Conservation (phyloP, 2,329 filamentous ascomycete species). For the Fusarium sp. region DNA sequence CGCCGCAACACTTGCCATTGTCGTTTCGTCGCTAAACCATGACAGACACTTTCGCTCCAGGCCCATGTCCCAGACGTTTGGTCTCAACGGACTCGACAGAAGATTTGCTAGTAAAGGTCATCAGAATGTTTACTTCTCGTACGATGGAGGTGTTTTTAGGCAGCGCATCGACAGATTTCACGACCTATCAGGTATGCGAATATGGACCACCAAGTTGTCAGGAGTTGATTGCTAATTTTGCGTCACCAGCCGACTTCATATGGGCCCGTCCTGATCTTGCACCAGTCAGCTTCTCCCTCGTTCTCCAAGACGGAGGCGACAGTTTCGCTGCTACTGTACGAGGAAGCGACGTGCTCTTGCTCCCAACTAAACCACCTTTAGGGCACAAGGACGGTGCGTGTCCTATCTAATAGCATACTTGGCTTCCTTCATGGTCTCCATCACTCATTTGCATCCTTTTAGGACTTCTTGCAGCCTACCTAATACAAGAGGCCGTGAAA, state of each 20-base stretch:
- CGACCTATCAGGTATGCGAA: background rate
- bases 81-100: background rate
- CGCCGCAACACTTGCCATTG: background rate
- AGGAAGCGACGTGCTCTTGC: background rate
- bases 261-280: background rate
- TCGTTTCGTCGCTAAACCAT: background rate
- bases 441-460: background rate
- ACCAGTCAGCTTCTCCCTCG: background rate
- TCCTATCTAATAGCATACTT: background rate
- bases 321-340: background rate
- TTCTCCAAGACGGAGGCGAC: background rate
- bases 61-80: background rate
- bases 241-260: background rate
- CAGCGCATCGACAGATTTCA: background rate
- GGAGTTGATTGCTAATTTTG: background rate
- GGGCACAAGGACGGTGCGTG: background rate
- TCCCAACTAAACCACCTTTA: background rate
- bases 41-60: background rate
- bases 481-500: background rate
- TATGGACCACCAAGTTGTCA: background rate
- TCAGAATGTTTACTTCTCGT: background rate
- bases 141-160: background rate
- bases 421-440: background rate
- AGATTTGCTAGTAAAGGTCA: background rate
- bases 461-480: background rate